These are phyloP conservation scores for Apiotrichum domesticum DNA, from an alignment of 1,284 basidiomycete genomes.

Conservation along the genomic window DNA sequence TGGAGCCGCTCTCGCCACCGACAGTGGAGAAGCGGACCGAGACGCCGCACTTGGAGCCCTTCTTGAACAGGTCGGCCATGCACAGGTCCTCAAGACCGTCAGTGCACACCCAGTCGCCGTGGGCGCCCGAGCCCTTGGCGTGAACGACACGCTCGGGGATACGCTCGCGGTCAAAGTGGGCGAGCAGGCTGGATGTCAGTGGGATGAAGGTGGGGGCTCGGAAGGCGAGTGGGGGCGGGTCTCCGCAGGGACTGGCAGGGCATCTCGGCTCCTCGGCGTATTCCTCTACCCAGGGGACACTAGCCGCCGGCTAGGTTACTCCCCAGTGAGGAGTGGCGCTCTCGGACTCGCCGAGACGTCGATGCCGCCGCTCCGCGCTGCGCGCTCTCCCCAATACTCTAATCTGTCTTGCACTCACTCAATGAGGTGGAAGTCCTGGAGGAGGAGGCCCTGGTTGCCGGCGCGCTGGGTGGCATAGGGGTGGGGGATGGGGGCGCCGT, in stretches of 20 bases:
- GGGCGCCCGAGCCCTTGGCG: conserved; percentile 62
- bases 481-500: conserved; percentile 62
- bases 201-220: background rate
- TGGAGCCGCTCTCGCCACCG: conserved; percentile 70
- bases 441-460: conserved; percentile 68
- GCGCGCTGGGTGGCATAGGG: conserved; percentile 65
- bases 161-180: conserved; percentile 47
- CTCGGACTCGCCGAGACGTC: no score
- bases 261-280: no score
- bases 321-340: no score
- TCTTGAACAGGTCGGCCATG: conserved; percentile 64
- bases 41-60: conserved; percentile 59
- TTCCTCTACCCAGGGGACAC: no score
- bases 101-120: conserved; percentile 85
- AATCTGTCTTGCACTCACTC: background rate
- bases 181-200: conserved; percentile 52
- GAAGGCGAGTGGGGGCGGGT: background rate
- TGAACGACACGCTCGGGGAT: conserved; percentile 85
- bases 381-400: no score
- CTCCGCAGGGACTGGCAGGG: no score
- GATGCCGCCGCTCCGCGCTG: no score
- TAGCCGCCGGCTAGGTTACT: no score
- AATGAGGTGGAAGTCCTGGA: conserved; percentile 58
- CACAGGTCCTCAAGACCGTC: conserved; percentile 75
- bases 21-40: conserved; percentile 50